Conservation (phyloP, 352 stramenopile genomes). For the Globisporangium megalacanthum region DNA sequence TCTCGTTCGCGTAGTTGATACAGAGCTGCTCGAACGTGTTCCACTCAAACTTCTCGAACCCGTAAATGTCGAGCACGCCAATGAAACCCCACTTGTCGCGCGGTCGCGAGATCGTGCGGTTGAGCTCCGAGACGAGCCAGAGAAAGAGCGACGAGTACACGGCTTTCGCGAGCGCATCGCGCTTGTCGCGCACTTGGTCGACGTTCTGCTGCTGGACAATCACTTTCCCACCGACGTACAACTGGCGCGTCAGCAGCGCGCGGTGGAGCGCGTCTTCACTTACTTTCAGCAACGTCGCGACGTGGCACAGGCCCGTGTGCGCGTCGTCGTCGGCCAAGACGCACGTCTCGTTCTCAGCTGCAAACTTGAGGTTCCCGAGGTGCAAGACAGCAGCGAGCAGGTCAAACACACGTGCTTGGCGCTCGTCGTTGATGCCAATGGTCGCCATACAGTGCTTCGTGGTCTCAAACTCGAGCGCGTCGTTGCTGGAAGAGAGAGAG, state of each 20-base stretch:
- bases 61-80: conserved; percentile 97
- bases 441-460: conserved; percentile 85
- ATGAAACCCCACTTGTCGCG: conserved; percentile 90
- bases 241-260: conserved; percentile 74
- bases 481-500: conserved; percentile 20
- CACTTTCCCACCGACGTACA: conserved; percentile 86
- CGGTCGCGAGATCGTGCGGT: conserved; percentile 81
- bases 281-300: conserved; percentile 74
- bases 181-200: conserved; percentile 84
- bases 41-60: conserved; percentile 96
- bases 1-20: conserved; percentile 96
- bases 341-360: conserved; percentile 76
- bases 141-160: conserved; percentile 92
- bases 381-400: conserved; percentile 83
- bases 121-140: conserved; percentile 88
- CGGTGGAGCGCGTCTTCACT: conserved; percentile 66
- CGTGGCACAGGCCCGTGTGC: conserved; percentile 39
- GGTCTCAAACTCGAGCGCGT: conserved; percentile 78
- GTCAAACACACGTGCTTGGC: conserved; percentile 83
- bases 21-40: conserved; percentile 96
- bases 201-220: conserved; percentile 88
- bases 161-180: conserved; percentile 87
- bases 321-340: conserved; percentile 47
- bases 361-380: conserved; percentile 86
- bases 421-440: conserved; percentile 79